These are phyloP conservation scores for Salix viminalis DNA, from an alignment of 345 rosid species.

Conservation along the genomic window DNA sequence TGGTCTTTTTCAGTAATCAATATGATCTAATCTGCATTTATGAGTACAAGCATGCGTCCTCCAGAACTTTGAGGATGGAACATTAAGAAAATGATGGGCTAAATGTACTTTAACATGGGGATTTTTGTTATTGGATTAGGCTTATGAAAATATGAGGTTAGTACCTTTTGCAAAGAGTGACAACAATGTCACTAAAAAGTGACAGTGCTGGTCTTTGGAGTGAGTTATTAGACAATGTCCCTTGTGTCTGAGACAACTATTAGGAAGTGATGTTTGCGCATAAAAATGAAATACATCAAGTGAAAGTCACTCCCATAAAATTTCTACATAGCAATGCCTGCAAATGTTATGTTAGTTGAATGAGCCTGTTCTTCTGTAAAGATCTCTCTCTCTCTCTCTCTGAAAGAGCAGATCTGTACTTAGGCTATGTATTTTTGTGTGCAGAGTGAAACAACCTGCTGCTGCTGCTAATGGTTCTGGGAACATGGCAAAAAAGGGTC, in stretches of 20 bases:
- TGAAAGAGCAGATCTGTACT: not conserved
- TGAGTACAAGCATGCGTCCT: not conserved
- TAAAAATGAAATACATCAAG: not conserved
- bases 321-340: not conserved
- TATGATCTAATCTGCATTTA: not conserved
- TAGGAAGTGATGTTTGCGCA: not conserved
- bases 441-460: slow-evolving; percentile 77
- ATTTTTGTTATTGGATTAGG: not conserved
- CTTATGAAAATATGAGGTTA: not conserved
- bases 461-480: slow-evolving; percentile 51
- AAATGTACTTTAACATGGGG: not conserved
- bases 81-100: not conserved
- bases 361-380: not conserved
- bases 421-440: slow-evolving; percentile 3
- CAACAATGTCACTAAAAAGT: not conserved
- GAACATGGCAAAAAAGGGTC: slow-evolving; percentile 60
- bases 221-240: not conserved
- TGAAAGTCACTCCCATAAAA: not conserved
- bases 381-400: not conserved
- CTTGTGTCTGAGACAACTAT: not conserved
- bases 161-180: not conserved
- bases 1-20: not conserved
- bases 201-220: not conserved
- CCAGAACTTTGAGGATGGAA: not conserved
- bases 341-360: not conserved